Evolutionary conservation across 2,329 filamentous ascomycete genomes (phyloP).

Genomic region (Dactylellina haptotyla): DNA sequence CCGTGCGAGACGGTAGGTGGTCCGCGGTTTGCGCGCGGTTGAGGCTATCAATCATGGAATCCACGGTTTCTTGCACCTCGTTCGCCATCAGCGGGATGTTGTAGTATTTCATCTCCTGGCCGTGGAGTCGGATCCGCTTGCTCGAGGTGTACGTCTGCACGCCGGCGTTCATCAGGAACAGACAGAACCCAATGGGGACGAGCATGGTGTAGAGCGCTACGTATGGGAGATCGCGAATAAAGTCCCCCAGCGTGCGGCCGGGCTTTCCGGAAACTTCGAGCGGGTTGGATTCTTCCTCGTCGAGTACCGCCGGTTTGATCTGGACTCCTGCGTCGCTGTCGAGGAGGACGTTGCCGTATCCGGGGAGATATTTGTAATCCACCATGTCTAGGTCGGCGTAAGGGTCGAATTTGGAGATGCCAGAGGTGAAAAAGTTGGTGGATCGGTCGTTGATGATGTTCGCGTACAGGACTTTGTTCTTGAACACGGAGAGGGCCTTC

Average conservation of each 20-base stretch:
- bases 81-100: conserved; percentile 71
- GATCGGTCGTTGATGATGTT: conserved; percentile 88
- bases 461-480: conserved; percentile 79
- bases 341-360: conserved; percentile 79
- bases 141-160: conserved; percentile 80
- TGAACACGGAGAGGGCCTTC: conserved; percentile 78
- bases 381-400: conserved; percentile 75
- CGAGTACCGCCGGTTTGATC: conserved; percentile 58
- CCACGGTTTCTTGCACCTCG: conserved; percentile 78
- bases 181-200: conserved; percentile 75
- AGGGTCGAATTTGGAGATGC: conserved; percentile 79
- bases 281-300: conserved; percentile 57
- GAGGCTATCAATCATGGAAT: conserved; percentile 78
- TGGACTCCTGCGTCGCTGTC: conserved; percentile 67
- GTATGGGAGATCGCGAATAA: conserved; percentile 70
- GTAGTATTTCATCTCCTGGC: conserved; percentile 70
- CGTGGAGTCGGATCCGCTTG: conserved; percentile 77
- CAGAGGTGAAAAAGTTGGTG: conserved; percentile 72
- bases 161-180: conserved; percentile 78
- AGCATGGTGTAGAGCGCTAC: conserved; percentile 74
- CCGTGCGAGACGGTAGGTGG: conserved; percentile 69
- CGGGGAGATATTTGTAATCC: conserved; percentile 77
- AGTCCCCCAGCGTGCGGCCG: conserved; percentile 21
- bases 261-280: background rate
- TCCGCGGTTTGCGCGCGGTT: conserved; percentile 76